phyloP scores from a whole-genome alignment of 176 grass and related monocot species.

The Phyllostachys edulis region DNA sequence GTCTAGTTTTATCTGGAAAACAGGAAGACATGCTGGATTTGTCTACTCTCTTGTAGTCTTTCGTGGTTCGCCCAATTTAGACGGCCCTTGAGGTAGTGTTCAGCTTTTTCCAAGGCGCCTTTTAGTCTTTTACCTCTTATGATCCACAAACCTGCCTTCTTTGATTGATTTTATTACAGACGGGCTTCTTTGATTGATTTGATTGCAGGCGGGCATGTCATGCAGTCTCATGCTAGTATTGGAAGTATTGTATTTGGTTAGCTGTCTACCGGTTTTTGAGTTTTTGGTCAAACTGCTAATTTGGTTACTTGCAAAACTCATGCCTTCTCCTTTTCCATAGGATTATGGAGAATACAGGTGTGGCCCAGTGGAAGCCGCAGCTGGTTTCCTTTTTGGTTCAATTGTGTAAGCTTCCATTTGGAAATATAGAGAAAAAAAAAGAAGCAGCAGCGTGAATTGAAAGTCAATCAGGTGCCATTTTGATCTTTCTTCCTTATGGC shows the following conservation, averaged over 20 bases:
- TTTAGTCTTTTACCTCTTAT: not conserved
- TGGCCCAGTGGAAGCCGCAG: constrained; percentile 47
- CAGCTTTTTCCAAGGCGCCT: not conserved
- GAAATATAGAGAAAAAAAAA: constrained; percentile 44
- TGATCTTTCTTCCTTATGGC: constrained; percentile 31
- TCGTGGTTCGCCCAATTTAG: not conserved
- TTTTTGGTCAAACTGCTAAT: not conserved
- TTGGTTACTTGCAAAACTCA: constrained; percentile 43
- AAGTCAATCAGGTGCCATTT: constrained; percentile 52
- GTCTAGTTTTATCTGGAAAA: not conserved
- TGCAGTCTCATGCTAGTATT: not conserved
- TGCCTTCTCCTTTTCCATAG: constrained; percentile 58
- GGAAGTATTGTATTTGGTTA: not conserved
- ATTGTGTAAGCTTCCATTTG: constrained; percentile 53
- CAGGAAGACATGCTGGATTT: too few species aligned
- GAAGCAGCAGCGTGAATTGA: constrained; percentile 34
- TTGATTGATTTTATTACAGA: not conserved
- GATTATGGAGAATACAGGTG: constrained; percentile 63
- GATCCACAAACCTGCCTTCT: not conserved
- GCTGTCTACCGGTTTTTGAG: not conserved
- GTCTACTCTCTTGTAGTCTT: not conserved
- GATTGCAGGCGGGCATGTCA: not conserved
- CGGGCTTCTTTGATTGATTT: not conserved
- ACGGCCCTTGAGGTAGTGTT: not conserved
- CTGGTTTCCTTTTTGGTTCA: constrained; percentile 36